Base-by-base conservation (phyloP, 148 eudicot species). In the Chenopodium quinoa region DNA sequence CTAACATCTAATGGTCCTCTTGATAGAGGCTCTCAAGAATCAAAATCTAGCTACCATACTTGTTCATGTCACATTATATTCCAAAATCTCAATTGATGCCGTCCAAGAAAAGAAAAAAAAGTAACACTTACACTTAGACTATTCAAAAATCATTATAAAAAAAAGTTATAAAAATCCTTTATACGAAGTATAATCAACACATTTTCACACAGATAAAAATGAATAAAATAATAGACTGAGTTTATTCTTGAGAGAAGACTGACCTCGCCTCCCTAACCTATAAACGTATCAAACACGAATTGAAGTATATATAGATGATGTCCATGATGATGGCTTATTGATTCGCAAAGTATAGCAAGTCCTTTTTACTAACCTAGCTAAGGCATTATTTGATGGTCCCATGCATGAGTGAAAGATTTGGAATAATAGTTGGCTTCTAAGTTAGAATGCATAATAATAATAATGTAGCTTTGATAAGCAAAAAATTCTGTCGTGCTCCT, bases 341-440 rank as follows among this genome's bases (percentile, higher is more conserved):
- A 83, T 78, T 78, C 78, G 40, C 19, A 50, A 83, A 78, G 58
- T 70, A 82, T 54, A 56, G 7, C n/a, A 48, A 47, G 68, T 78
- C 76, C 25, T 65, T 83, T 54, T 82, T 27, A 23, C 58, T 66
- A 1, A 68, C 64, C 72, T 48, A 71, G 47, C 44, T 44, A n/a
- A 56, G 32, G 68, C 60, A 25, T 54, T 78, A 25, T 54, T 78
- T 72, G 75, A 63, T 83, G 85, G 85, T 83, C 85, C 85, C 85
- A 78, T 83, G 80, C 54, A 81, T 23, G 81, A 82, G 10, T 62
- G 54, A 34, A 79, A 50, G 71, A 48, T 67, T 75, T 52, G 78
- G 82, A 83, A 65, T 83, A 83, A 78, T 78, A 83, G 82, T 83
- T 83, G 82, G 82, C 82, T 83, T 83, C 79, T 9, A 78, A 79